Evolutionary conservation across 305 asterid species (phyloP).

Genomic region (Rubia balearica): DNA sequence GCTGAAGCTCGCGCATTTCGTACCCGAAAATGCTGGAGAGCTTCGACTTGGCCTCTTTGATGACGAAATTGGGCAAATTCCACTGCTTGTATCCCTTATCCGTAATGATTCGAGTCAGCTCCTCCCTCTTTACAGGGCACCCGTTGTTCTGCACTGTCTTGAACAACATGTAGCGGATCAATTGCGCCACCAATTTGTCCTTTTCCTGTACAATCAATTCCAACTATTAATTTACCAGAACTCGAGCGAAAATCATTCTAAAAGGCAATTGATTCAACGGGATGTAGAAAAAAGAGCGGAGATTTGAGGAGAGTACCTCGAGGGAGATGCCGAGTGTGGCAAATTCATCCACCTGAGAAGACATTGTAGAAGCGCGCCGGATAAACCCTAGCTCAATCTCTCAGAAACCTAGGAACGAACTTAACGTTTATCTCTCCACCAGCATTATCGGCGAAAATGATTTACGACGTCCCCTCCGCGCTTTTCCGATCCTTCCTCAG

Average conservation of each 20-base stretch:
- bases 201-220: constrained; percentile 41
- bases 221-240: neutral
- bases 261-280: neutral
- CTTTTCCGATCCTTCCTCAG: no score
- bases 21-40: constrained; percentile 69
- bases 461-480: no score
- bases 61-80: constrained; percentile 57
- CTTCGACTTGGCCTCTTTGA: constrained; percentile 61
- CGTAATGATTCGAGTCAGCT: constrained; percentile 62
- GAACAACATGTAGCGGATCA: constrained; percentile 71
- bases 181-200: constrained; percentile 70
- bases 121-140: constrained; percentile 83
- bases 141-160: constrained; percentile 64
- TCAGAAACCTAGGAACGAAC: no score
- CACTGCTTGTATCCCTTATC: constrained; percentile 60
- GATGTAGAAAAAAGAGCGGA: neutral
- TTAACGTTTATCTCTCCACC: no score
- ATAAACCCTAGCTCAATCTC: no score
- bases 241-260: neutral
- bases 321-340: constrained; percentile 24
- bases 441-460: no score
- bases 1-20: constrained; percentile 80
- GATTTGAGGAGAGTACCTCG: constrained; percentile 17
- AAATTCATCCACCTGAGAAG: constrained; percentile 17
- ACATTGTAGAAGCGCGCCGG: constrained; percentile 16